Percentiles rank a stretch among this genome's conserved stretches.
Evolutionary conservation across 495 filamentous ascomycete species (phyloP).

Genomic region (Penicillium manginii): DNA sequence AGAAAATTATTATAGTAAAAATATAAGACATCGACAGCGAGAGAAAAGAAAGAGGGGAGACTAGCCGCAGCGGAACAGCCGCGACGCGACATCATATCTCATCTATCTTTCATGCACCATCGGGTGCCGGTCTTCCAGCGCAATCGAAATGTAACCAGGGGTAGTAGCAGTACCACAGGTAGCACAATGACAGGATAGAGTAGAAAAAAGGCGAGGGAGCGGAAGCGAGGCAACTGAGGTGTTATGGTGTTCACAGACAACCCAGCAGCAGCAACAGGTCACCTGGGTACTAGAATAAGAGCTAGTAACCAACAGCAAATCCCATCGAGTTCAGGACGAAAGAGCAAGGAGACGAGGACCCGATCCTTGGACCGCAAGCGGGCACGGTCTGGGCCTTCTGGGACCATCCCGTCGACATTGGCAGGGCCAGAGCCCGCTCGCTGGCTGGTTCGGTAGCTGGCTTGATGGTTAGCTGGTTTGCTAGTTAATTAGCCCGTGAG

Average conservation of each 20-base stretch:
- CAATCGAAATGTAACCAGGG: not conserved
- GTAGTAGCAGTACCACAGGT: not conserved
- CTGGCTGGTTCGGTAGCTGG: not conserved
- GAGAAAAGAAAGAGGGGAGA: conserved; percentile 4
- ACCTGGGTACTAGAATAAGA: too few species aligned
- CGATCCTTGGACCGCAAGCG: conserved; percentile 4
- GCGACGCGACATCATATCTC: conserved; percentile 1
- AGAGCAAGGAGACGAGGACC: not conserved
- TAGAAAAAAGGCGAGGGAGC: not conserved
- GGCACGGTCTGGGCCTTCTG: conserved; percentile 27
- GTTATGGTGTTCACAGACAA: too few species aligned
- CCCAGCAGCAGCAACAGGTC: too few species aligned
- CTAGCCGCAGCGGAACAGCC: not conserved
- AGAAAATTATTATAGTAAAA: too few species aligned
- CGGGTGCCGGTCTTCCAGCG: not conserved
- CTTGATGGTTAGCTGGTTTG: not conserved
- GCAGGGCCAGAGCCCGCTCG: not conserved
- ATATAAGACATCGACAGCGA: not conserved
- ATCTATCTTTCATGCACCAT: not conserved
- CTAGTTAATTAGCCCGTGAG: not conserved
- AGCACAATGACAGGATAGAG: not conserved
- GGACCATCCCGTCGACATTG: conserved; percentile 18
- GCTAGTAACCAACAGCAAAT: not conserved
- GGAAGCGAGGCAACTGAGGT: not conserved
- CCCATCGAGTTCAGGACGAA: not conserved